A percentile compares a stretch with the other conserved stretches of the same genome.
These are phyloP conservation scores for Plantago elongata DNA, from an alignment of 257 asterid genomes.

Conservation along the genomic window DNA sequence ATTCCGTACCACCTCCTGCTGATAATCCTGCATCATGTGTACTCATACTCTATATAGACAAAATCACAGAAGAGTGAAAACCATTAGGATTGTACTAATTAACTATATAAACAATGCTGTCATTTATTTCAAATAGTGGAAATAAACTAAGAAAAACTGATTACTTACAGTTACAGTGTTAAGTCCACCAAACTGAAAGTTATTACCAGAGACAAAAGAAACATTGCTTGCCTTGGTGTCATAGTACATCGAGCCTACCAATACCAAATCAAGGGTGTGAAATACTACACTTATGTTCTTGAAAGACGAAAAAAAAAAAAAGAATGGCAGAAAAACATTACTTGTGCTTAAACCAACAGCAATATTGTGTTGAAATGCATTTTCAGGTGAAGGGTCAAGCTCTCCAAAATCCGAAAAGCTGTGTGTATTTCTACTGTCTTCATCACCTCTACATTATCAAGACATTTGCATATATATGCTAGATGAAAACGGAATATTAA, in stretches of 20 bases:
- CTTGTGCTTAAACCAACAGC: slow-evolving; percentile 56
- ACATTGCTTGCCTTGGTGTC: slow-evolving; percentile 44
- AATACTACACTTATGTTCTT: too few relatives aligned
- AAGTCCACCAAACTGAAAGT: slow-evolving; percentile 42
- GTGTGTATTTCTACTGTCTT: slow-evolving; percentile 32
- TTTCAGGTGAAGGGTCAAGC: slow-evolving; percentile 47
- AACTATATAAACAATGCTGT: background rate
- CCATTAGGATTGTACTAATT: too few relatives aligned
- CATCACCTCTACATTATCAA: slow-evolving; percentile 37
- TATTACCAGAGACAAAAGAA: slow-evolving; percentile 26
- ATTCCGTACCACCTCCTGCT: slow-evolving; percentile 48
- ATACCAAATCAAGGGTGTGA: slow-evolving; percentile 12
- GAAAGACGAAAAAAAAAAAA: background rate
- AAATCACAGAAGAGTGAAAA: too few relatives aligned
- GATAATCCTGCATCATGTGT: slow-evolving; percentile 61
- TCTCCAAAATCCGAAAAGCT: slow-evolving; percentile 54
- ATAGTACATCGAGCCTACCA: slow-evolving; percentile 40
- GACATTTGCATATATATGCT: background rate
- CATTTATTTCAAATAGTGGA: too few relatives aligned
- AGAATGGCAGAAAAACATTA: slow-evolving; percentile 16
- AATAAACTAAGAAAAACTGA: background rate
- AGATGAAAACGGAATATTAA: too few relatives aligned
- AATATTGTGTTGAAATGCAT: slow-evolving; percentile 39
- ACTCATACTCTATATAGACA: slow-evolving; percentile 47
- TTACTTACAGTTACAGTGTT: slow-evolving; percentile 33